Evolutionary conservation across 768 basidiomycete genomes (phyloP), one percentile per base, ranked within the genome.

Genomic region (Rhodotorula babjevae): DNA sequence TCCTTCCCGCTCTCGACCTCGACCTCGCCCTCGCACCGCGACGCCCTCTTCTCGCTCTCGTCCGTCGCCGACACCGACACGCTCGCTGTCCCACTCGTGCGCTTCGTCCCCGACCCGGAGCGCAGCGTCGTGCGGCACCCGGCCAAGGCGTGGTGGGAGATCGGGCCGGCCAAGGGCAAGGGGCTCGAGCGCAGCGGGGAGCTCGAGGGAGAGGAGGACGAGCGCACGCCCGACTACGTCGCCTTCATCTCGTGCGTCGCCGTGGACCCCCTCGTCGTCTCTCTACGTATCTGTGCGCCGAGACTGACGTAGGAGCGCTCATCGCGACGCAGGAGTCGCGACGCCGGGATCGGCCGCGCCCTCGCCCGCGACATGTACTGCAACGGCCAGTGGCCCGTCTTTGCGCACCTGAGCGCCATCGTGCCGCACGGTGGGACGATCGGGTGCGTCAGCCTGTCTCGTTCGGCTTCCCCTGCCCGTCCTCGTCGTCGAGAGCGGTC

Each of bases 321-420:
- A 29, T 27, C 8, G 16, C 14, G 7, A 5, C 27, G 29, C 56
- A 68, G 57, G 27, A 62, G 46, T 44, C 50, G 55, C 42, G 59
- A 65, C 14, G 69, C 69, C 31, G 69, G 67, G 0, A 44, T 63
- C 25, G 74, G 63, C 7, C 55, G 74, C 8, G 52, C 63, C n/a
- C 65, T 75, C 36, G 29, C 52, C 6, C 67, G 63, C 60, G 70
- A 72, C 58, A 31, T 72, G 27, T 75, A 75, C 70, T 62, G 56
- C 49, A 75, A 75, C 62, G 67, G 71, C 2, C 31, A 60, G 42
- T 75, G 74, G 74, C 44, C 49, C 14, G 67, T 75, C 53, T 75
- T 72, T 27, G 31, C 33, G 16, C 63, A 65, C 27, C 33, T 75
- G 25, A 47, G 31, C 14, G 61, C 59, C 0, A 68, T 72, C 33